Conservation (phyloP, 2,329 filamentous ascomycete genomes). For the Fusarium compactum region DNA sequence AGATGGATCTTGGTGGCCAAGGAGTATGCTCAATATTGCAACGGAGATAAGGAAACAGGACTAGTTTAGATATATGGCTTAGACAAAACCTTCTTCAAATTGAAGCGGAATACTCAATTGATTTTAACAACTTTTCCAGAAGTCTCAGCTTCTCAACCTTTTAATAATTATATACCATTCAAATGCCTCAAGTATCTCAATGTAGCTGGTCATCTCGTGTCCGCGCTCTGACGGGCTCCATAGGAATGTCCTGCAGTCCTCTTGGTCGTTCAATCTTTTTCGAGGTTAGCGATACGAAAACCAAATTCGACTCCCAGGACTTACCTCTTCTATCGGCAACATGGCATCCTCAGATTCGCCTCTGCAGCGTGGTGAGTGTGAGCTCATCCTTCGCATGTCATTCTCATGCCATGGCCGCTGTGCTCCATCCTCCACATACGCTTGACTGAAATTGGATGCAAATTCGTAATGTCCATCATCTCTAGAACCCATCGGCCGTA, state of each 20-base stretch:
- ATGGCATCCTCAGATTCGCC: constrained; percentile 2
- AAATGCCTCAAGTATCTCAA: fast-evolving
- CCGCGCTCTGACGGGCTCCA: not conserved
- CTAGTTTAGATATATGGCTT: fast-evolving
- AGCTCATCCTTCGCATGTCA: not conserved
- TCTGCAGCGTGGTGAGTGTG: not conserved
- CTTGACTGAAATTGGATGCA: not conserved
- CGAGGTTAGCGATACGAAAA: not conserved
- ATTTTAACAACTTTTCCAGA: not conserved
- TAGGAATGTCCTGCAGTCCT: not conserved
- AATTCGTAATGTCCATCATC: constrained; percentile 15
- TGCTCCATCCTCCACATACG: not conserved
- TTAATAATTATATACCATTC: not conserved
- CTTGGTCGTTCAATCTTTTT: not conserved
- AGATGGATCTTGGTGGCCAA: constrained; percentile 51
- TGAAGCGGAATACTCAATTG: not conserved
- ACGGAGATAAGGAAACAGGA: constrained; percentile 15
- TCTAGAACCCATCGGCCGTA: not conserved
- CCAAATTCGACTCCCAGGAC: fast-evolving
- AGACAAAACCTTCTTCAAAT: too few species aligned
- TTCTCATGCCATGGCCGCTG: not conserved
- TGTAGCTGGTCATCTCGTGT: not conserved
- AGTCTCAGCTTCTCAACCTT: too few species aligned
- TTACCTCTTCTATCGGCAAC: constrained; percentile 5
- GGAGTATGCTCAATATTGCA: constrained; percentile 49